Evolutionary conservation across 352 stramenopile genomes (phyloP), one percentile per base, ranked within the genome.

Genomic region (Globisporangium carolinianum): DNA sequence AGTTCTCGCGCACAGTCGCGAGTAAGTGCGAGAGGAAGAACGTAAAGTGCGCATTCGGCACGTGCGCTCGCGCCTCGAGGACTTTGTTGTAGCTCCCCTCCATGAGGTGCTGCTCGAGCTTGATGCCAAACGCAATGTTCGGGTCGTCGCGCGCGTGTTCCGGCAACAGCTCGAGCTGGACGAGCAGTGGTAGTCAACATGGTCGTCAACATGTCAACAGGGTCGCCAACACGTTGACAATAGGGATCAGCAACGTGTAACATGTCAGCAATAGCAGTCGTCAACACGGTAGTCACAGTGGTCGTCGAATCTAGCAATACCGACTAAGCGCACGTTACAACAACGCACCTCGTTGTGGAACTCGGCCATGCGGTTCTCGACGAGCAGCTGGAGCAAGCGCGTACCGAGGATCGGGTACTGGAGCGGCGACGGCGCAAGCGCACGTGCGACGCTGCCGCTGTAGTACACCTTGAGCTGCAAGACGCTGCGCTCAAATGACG

Each of bases 1-100:
- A 97, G 60, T 94, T 95, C 66, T 98, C 94, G 12, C 95, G 82
- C 47, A 98, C 95, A 8, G 95, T 98, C 67, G 96, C 86, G 32
- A 98, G 69, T 37, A 98, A 66, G 62, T 96, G 89, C 35, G 91
- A 80, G 46, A 98, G 82, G 72, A 98, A 98, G 67, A 97, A 97
- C 67, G 82, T 80, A 76, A 97, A 98, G 57, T 88, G 89, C 54
- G 86, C 85, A 66, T 96, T 86, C 7, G 95, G 95, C 59, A 98
- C 83, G 62, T 91, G 80, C n/a, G 81, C 69, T 43, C 75, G 86
- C 11, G 89, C 78, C 60, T 94, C 80, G 15, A 98, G 79, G 24
- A 98, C 84, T 74, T 97, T 96, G 71, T 97, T 94, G 80, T 97
- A 97, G 58, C 83, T 96, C 14, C 89, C 89, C 54, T 97, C 89